Base-by-base conservation (phyloP, 2,329 filamentous ascomycete genomes). In the Peltaster fructicola region DNA sequence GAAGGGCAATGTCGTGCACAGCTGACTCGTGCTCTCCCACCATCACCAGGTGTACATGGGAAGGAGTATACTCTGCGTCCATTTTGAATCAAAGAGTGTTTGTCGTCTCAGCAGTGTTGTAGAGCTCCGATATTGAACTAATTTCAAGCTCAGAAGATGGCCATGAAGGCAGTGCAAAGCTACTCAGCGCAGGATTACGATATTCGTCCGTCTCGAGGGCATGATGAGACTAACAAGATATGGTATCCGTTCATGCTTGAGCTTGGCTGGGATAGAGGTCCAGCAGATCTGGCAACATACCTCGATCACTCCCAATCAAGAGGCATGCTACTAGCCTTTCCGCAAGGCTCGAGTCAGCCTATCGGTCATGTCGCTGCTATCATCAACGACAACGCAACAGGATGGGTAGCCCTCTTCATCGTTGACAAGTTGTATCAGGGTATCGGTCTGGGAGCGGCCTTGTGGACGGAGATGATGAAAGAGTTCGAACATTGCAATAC, bases 371-470 rank as follows among this genome's bases (percentile, higher is more conserved):
- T 52, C 14, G 29, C 46, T 4, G 39, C 43, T 3, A 37, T 50
- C 17, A 35, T 40, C 12, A 51, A 46, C 31, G 31, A 41, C 12
- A 53, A 54, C 25, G 25, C 28, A 15, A 52, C 48, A 2, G 50
- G 41, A n/a, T 53, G 51, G 50, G 32, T 52, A 2, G 48, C 43
- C 9, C 48, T 46, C 37, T 52, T 53, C 43, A 40, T 47, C 23
- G 30, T 52, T 27, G 43, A 45, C 10, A 38, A 32, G 2, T 24
- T 34, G 2, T 33, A 40, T 24, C 42, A 44, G 12, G 46, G 49
- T 12, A 33, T 40, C 10, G 49, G 49, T 2, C 33, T 45, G n/a
- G 51, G 50, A 3, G 22, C 33, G 5, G 33, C 35, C 20, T 30
- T 53, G 1, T 51, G 47, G 35, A 36, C 42, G 14, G 38, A 38